Percentiles rank a stretch among this genome's conserved stretches.
Conservation (phyloP, 225 moss, liverwort and hornwort genomes). For the Physcomitrellopsis africana region DNA sequence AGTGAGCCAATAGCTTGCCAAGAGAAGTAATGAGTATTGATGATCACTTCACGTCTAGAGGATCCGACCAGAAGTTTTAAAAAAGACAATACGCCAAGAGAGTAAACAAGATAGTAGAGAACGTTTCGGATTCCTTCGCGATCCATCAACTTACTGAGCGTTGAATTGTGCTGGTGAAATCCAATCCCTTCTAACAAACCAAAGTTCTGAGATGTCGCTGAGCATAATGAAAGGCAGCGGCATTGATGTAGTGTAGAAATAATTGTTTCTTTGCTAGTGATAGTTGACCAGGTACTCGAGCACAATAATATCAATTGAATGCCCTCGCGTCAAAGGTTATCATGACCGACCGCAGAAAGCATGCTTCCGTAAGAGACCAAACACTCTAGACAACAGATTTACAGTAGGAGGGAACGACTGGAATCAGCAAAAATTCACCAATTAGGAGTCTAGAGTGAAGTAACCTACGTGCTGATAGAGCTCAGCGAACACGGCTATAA, state of each 20-base stretch:
- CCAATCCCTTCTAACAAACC: background rate
- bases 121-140: background rate
- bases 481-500: too few relatives aligned
- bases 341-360: slow-evolving; percentile 21
- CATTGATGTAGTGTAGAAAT: slow-evolving; percentile 7
- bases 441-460: too few relatives aligned
- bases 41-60: too few relatives aligned
- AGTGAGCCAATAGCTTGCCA: too few relatives aligned
- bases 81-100: background rate
- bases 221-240: background rate
- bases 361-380: background rate
- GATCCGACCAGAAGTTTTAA: too few relatives aligned
- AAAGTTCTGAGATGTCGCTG: background rate
- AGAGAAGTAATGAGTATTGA: too few relatives aligned
- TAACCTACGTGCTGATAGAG: too few relatives aligned
- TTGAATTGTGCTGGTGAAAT: slow-evolving; percentile 12
- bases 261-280: slow-evolving; percentile 19
- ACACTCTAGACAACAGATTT: background rate
- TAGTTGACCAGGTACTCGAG: slow-evolving; percentile 32
- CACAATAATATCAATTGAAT: slow-evolving; percentile 23
- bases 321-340: slow-evolving; percentile 8
- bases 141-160: background rate
- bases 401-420: background rate
- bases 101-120: background rate
- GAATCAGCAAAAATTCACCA: background rate